phyloP scores from a whole-genome alignment of 2,329 filamentous ascomycete genomes.

The Aspergillus sp. region DNA sequence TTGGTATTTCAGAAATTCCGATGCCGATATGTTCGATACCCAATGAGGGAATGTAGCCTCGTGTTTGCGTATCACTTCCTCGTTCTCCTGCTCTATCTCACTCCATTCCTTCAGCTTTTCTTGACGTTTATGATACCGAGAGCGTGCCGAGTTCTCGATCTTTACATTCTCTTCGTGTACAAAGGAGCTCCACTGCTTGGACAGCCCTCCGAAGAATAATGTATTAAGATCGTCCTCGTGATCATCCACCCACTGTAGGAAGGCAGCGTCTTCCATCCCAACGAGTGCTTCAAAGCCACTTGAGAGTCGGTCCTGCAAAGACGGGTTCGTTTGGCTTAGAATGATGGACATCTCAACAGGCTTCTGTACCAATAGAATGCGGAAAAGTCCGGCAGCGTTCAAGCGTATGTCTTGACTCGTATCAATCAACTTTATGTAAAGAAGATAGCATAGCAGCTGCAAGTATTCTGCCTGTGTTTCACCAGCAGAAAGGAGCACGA shows the following conservation, averaged over 20 bases:
- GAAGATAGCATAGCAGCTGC: slow-evolving; percentile 83
- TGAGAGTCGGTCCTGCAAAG: slow-evolving; percentile 69
- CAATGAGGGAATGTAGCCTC: slow-evolving; percentile 84
- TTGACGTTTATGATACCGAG: slow-evolving; percentile 70
- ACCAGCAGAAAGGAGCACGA: slow-evolving; percentile 76
- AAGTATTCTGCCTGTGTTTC: slow-evolving; percentile 78
- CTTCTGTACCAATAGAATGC: slow-evolving; percentile 92
- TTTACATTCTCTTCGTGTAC: slow-evolving; percentile 77
- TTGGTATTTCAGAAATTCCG: slow-evolving; percentile 90
- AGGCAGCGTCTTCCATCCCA: slow-evolving; percentile 84
- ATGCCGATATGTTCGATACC: slow-evolving; percentile 92
- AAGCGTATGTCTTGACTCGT: slow-evolving; percentile 65
- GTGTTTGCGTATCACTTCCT: slow-evolving; percentile 75
- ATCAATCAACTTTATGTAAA: slow-evolving; percentile 85
- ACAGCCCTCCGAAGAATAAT: slow-evolving; percentile 78
- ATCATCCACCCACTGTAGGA: slow-evolving; percentile 83
- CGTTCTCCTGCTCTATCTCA: slow-evolving; percentile 63
- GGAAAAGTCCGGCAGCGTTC: slow-evolving; percentile 79
- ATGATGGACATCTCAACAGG: slow-evolving; percentile 75
- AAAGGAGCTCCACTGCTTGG: slow-evolving; percentile 84
- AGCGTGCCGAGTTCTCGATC: slow-evolving; percentile 72
- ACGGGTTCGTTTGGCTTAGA: slow-evolving; percentile 68
- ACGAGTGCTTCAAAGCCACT: slow-evolving; percentile 80
- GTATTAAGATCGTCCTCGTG: slow-evolving; percentile 75
- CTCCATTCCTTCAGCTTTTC: slow-evolving; percentile 83